Evolutionary conservation across 2,329 filamentous ascomycete genomes (phyloP).

Genomic region (Endothia cerciana): DNA sequence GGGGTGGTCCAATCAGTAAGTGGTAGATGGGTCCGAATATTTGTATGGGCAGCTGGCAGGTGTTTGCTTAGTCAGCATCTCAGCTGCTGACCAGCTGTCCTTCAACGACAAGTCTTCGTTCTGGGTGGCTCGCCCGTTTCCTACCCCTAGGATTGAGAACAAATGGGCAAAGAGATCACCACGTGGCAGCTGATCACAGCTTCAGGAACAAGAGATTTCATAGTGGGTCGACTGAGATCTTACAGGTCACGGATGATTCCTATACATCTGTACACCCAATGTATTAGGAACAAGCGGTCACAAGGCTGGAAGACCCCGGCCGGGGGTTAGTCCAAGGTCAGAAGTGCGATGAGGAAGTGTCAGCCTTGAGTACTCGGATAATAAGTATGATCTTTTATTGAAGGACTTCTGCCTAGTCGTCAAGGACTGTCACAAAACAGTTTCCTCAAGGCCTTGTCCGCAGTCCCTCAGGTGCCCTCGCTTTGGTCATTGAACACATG

Average conservation of each 20-base stretch:
- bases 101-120: conserved; percentile 12
- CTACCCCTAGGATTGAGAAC: background rate
- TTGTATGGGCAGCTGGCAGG: conserved; percentile 17
- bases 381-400: background rate
- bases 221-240: background rate
- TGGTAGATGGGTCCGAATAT: background rate
- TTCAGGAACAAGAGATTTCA: background rate
- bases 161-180: background rate
- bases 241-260: background rate
- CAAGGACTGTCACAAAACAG: background rate
- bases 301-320: background rate
- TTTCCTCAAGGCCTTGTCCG: background rate
- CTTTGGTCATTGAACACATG: background rate
- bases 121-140: background rate
- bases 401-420: background rate
- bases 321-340: background rate
- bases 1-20: conserved; percentile 35
- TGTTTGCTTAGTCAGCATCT: conserved; percentile 1
- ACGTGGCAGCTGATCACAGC: background rate
- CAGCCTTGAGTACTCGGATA: background rate
- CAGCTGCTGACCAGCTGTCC: conserved; percentile 17
- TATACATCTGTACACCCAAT: background rate
- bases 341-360: background rate
- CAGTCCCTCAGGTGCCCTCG: background rate
- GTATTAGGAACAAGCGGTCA: background rate